phyloP scores from a whole-genome alignment of 2,329 filamentous ascomycete species.

The Monilinia fructicola region DNA sequence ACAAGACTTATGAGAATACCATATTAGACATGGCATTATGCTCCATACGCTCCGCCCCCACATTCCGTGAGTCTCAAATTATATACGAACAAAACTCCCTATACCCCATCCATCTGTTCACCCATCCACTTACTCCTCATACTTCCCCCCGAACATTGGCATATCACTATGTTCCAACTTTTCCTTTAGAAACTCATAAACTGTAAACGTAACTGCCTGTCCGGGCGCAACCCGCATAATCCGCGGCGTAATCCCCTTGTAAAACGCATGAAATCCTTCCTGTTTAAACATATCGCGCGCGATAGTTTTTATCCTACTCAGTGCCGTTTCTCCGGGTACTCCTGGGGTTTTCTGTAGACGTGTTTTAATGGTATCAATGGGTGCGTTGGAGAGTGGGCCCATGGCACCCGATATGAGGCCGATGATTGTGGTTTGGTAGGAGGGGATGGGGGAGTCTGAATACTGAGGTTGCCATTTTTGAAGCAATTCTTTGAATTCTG shows the following conservation, averaged over 20 bases:
- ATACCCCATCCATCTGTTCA: background rate
- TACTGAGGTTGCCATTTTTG: slow-evolving; percentile 71
- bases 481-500: slow-evolving; percentile 81
- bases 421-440: slow-evolving; percentile 87
- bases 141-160: slow-evolving; percentile 60
- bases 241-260: slow-evolving; percentile 97
- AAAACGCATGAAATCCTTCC: slow-evolving; percentile 92
- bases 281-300: slow-evolving; percentile 86
- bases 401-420: slow-evolving; percentile 87
- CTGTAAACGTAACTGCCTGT: slow-evolving; percentile 75
- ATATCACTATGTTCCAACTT: slow-evolving; percentile 65
- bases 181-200: slow-evolving; percentile 75
- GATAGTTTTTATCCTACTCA: slow-evolving; percentile 76
- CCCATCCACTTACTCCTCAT: slow-evolving; percentile 57
- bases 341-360: slow-evolving; percentile 87
- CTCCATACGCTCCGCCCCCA: background rate
- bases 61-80: background rate
- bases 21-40: background rate
- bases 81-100: background rate
- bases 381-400: slow-evolving; percentile 93
- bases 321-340: slow-evolving; percentile 74
- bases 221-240: slow-evolving; percentile 97
- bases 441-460: slow-evolving; percentile 65
- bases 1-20: background rate
- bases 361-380: slow-evolving; percentile 99